Conservation (phyloP, 345 rosid genomes). For the Clausena lansium region DNA sequence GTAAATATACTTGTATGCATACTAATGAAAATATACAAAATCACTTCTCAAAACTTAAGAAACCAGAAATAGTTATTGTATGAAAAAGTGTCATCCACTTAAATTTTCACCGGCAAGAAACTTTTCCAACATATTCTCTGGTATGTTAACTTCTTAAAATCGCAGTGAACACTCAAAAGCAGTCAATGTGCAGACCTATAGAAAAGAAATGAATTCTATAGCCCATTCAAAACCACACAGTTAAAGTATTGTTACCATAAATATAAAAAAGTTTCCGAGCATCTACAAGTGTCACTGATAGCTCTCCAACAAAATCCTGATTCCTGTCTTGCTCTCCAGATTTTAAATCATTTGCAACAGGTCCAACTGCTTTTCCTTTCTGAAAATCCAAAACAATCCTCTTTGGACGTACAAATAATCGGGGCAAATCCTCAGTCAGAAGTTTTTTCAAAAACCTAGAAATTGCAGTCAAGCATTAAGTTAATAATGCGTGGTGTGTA, state of each 20-base stretch:
- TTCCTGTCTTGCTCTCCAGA: slow-evolving; percentile 91
- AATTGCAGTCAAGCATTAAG: slow-evolving; percentile 12
- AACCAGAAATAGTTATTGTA: not conserved
- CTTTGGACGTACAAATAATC: slow-evolving; percentile 91
- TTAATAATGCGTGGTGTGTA: not conserved
- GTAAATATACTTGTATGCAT: not conserved
- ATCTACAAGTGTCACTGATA: slow-evolving; percentile 93
- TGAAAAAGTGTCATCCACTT: not conserved
- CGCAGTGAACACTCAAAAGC: not conserved
- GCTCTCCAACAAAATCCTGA: slow-evolving; percentile 87
- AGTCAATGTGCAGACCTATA: not conserved
- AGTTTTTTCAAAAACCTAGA: slow-evolving; percentile 89
- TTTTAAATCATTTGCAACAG: slow-evolving; percentile 58
- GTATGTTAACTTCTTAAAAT: not conserved
- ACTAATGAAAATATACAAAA: not conserved
- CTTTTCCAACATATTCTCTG: not conserved
- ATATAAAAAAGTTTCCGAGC: slow-evolving; percentile 81
- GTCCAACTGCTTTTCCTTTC: slow-evolving; percentile 94
- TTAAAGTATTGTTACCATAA: slow-evolving; percentile 48
- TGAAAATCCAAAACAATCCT: slow-evolving; percentile 97
- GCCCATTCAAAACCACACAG: not conserved
- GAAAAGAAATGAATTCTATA: not conserved
- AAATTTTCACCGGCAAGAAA: not conserved
- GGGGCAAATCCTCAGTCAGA: slow-evolving; percentile 92
- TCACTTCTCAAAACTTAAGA: not conserved